Base-by-base conservation (phyloP, 192 early-diverging fungal species). In the Umbelopsis ramanniana region DNA sequence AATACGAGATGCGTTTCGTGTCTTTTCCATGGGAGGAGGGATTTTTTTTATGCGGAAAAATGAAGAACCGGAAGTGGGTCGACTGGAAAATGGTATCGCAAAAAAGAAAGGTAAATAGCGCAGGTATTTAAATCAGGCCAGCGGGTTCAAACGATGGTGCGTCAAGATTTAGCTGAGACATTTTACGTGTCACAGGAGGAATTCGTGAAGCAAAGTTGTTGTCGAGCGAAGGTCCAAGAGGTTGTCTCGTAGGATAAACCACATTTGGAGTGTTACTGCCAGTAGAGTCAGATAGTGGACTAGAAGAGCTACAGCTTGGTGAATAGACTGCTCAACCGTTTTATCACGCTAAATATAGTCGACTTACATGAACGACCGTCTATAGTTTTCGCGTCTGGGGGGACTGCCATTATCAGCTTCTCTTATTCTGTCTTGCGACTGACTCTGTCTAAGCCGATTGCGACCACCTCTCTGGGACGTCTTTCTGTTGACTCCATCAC, bases 181-280 rank as follows among this genome's bases (percentile, higher is more conserved):
- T 46, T 46, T 70, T 52, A 33, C 69, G 69, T 10, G 37, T 70
- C 37, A 70, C 35, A n/a, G 22, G 37, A 33, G 50, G 33, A 12
- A 48, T 77, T 52, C 92, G 89, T 52, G 82, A 82, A n/a, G 84
- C 83, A 85, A 93, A 93, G 80, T 91, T 88, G 72, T 90, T 87
- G 54, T 83, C 79, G 68, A 89, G 83, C 22, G 91, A 91, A 5
- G 92, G 92, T 26, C 92, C 92, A 35, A 85, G 83, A 46, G 92
- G 92, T 72, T 93, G 92, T 57, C 92, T 87, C 26, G 85, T 76
- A 4, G 92, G 92, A 68, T 90, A 89, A 43, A 93, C 88, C 11
- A 87, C 76, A 57, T 83, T 79, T 14, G 57, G 57, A 48, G 84
- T 79, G 66, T 85, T 84, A 66, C 86, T 84, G 19, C 88, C 86